phyloP scores from a whole-genome alignment of 2,329 filamentous ascomycete species.

The Colletotrichum tofieldiae region DNA sequence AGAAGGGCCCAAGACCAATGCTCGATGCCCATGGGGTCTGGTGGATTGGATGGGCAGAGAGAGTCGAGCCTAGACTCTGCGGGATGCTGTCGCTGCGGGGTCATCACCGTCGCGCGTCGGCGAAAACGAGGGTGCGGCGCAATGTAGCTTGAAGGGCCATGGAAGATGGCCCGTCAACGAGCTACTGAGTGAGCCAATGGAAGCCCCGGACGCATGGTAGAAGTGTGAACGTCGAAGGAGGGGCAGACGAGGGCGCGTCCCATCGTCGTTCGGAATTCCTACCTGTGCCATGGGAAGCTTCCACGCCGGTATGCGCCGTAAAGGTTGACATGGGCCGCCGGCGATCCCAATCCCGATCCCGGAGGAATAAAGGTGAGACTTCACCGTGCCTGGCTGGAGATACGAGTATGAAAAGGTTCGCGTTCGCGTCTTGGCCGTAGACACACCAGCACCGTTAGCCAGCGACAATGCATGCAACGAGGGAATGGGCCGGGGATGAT shows the following conservation, averaged over 20 bases:
- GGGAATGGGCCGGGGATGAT: not conserved
- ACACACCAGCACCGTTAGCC: not conserved
- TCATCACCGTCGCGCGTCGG: not conserved
- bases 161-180: not conserved
- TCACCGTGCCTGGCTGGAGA: not conserved
- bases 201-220: too few relatives aligned
- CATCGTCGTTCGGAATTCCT: not conserved
- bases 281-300: not conserved
- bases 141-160: not conserved
- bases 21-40: slow-evolving; percentile 14
- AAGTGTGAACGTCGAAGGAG: not conserved
- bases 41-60: slow-evolving; percentile 3
- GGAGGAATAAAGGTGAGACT: slow-evolving; percentile 7
- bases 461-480: not conserved
- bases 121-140: not conserved
- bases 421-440: not conserved
- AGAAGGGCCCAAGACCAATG: slow-evolving; percentile 3
- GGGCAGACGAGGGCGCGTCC: not conserved
- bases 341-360: slow-evolving; percentile 1
- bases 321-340: slow-evolving; percentile 1
- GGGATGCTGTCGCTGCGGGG: slow-evolving; percentile 10
- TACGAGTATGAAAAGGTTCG: not conserved
- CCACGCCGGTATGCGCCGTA: not conserved
- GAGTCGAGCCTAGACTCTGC: not conserved
- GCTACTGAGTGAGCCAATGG: too few relatives aligned